Evolutionary conservation across 768 basidiomycete genomes (phyloP).

Genomic region (Lentinus tigrinus): DNA sequence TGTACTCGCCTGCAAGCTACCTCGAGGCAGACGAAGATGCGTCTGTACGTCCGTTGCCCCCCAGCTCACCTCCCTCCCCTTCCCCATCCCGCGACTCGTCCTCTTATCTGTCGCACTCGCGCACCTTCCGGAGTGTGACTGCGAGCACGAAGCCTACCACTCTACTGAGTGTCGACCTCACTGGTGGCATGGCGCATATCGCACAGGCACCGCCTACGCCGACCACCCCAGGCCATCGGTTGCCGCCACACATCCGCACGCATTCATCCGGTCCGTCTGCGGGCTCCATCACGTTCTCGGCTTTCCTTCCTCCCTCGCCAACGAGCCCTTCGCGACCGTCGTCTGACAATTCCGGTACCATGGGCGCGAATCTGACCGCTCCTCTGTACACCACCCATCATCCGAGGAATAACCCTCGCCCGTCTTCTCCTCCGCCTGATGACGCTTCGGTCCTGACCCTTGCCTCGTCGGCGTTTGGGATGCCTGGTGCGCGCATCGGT

Average conservation of each 20-base stretch:
- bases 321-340: conserved; percentile 44
- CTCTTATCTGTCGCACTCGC: conserved; percentile 77
- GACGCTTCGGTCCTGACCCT: conserved; percentile 93
- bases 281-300: conserved; percentile 71
- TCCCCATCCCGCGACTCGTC: conserved; percentile 83
- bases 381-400: conserved; percentile 91
- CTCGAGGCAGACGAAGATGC: conserved; percentile 94
- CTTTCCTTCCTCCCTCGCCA: conserved; percentile 51
- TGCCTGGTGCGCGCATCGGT: conserved; percentile 55
- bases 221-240: conserved; percentile 48
- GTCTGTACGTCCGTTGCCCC: conserved; percentile 85
- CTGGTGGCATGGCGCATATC: conserved; percentile 86
- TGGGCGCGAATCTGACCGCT: conserved; percentile 56
- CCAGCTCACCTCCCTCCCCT: conserved; percentile 84
- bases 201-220: conserved; percentile 78
- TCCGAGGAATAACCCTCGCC: conserved; percentile 93
- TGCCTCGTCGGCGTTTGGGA: conserved; percentile 88
- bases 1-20: conserved; percentile 75
- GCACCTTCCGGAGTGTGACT: conserved; percentile 78
- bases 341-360: conserved; percentile 25
- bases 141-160: conserved; percentile 96
- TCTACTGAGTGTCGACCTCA: conserved; percentile 83
- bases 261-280: conserved; percentile 57
- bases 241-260: conserved; percentile 58
- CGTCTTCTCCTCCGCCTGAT: conserved; percentile 85